Evolutionary conservation across 2,329 filamentous ascomycete species (phyloP).

Genomic region (Juglanconis oblonga): DNA sequence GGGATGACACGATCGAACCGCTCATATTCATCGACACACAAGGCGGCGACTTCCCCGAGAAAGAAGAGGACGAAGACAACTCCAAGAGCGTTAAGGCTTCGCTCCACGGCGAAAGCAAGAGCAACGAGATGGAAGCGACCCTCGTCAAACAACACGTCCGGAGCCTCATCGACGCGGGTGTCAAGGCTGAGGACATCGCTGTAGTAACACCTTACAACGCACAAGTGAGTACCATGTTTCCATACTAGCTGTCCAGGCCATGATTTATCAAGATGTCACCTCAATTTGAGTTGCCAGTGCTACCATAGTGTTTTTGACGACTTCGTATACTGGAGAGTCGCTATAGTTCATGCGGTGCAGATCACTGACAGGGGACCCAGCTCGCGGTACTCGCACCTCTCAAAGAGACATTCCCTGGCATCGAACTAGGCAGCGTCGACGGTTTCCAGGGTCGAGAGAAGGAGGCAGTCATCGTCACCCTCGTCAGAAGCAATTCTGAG

Average conservation of each 20-base stretch:
- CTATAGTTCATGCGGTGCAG: conserved; percentile 12
- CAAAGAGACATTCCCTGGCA: conserved; percentile 75
- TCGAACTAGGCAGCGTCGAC: conserved; percentile 95
- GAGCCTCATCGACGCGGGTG: conserved; percentile 72
- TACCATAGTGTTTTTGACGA: not conserved
- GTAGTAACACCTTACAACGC: conserved; percentile 97
- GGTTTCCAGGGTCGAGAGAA: conserved; percentile 96
- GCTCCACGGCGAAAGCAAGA: conserved; percentile 66
- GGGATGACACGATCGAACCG: conserved; percentile 83
- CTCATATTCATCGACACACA: conserved; percentile 96
- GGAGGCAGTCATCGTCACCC: conserved; percentile 86
- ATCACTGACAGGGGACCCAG: conserved; percentile 38
- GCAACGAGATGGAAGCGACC: conserved; percentile 85
- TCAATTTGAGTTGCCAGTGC: conserved; percentile 5
- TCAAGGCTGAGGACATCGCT: conserved; percentile 81
- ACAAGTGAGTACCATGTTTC: conserved; percentile 53
- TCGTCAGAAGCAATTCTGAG: conserved; percentile 87
- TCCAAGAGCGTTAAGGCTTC: conserved; percentile 43
- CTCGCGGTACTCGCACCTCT: conserved; percentile 76
- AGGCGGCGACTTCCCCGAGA: conserved; percentile 86
- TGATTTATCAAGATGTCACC: no score
- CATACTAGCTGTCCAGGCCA: not conserved
- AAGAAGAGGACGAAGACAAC: conserved; percentile 68
- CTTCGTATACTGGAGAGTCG: conserved; percentile 1
- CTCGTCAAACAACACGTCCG: conserved; percentile 77